Evolutionary conservation across 805 yeast genomes (phyloP).

Genomic region (Kregervanrija pseudodelftensis): DNA sequence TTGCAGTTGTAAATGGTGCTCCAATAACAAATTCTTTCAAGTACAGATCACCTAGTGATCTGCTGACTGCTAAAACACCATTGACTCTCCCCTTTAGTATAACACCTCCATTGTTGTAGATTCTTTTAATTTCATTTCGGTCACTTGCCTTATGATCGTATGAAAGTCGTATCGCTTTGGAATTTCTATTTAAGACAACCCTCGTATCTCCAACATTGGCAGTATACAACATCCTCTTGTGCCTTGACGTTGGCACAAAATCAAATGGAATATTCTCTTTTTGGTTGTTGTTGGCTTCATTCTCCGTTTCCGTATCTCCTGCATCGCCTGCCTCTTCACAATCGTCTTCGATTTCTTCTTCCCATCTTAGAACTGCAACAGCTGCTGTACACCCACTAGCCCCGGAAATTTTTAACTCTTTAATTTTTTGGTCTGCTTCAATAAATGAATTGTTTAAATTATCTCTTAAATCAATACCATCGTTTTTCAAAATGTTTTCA

Average conservation of each 20-base stretch:
- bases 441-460: slow-evolving; percentile 63
- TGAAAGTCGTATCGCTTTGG: slow-evolving; percentile 68
- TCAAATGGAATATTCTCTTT: slow-evolving; percentile 29
- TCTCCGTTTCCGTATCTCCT: not conserved
- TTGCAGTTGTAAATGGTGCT: slow-evolving; percentile 85
- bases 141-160: slow-evolving; percentile 95
- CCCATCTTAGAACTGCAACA: slow-evolving; percentile 88
- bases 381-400: slow-evolving; percentile 94
- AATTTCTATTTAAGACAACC: slow-evolving; percentile 68
- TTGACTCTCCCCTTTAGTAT: slow-evolving; percentile 88
- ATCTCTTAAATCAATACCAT: slow-evolving; percentile 50
- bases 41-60: slow-evolving; percentile 90
- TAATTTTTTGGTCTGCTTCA: slow-evolving; percentile 67
- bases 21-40: slow-evolving; percentile 87
- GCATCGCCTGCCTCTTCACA: slow-evolving; percentile 3
- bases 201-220: slow-evolving; percentile 96
- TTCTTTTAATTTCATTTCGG: slow-evolving; percentile 64
- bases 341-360: slow-evolving; percentile 29
- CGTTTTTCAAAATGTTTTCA: slow-evolving; percentile 42
- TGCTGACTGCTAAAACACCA: slow-evolving; percentile 90
- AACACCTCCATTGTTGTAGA: slow-evolving; percentile 75
- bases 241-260: slow-evolving; percentile 39
- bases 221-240: slow-evolving; percentile 75
- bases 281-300: not conserved
- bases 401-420: slow-evolving; percentile 46